Evolutionary conservation across 306 rosid genomes (phyloP), one percentile per base, ranked within the genome.

Genomic region (Coriaria nepalensis): DNA sequence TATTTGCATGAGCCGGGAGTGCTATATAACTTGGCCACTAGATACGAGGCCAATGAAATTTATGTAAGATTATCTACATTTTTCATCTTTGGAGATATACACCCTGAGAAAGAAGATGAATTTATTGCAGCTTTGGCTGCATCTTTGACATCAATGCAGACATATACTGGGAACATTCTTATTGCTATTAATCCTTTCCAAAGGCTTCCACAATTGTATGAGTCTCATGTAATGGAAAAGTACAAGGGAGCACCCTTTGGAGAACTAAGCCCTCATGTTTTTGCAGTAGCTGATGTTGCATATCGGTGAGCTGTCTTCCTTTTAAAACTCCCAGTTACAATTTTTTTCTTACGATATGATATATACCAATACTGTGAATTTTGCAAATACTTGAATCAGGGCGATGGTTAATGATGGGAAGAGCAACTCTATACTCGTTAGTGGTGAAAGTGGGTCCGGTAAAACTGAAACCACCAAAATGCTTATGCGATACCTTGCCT

Each of bases 391-490:
- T 32, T 38, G 53, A 50, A 63, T 60, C 60, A 87, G 96, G 93
- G 84, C 72, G 55, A 87, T 87, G 96, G 71, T 79, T 35, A 82
- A 33, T 67, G 79, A 77, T 70, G 82, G 69, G 56, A 87, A 79
- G 62, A 82, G 75, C 78, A 87, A 82, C 67, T 83, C 86, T 46
- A 82, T 87, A 77, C 80, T 82, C 48, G 96, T 87, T 52, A 87
- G 96, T 48, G 92, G 96, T 50, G 96, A 87, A 70, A 87, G 96
- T 37, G 96, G 96, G 41, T 86, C 96, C 47, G 96, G 96, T 56
- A 82, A 87, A 75, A 87, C 96, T 20, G 96, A 87, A 73, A 87
- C 94, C 61, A 80, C 96, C 53, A 87, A 87, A 78, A 78, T 80
- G 93, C 87, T 87, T 60, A 83, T 87, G 96, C 76, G 67, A 41